Conservation (phyloP, 352 stramenopile genomes). For the Thalassiosira ordinaria region DNA sequence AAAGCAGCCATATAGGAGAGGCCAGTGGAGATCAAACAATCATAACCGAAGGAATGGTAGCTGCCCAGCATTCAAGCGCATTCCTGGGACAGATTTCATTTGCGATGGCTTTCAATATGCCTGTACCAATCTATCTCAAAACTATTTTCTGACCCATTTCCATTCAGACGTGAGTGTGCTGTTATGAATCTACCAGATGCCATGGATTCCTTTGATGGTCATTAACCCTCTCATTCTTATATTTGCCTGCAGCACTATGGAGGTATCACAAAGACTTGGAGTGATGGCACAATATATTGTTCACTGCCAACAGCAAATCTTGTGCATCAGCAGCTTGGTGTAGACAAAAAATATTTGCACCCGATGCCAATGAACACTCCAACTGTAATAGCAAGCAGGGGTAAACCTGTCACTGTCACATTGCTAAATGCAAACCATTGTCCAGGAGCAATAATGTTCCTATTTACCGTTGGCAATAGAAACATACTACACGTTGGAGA, state of each 20-base stretch:
- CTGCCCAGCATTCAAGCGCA: constrained; percentile 81
- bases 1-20: constrained; percentile 17
- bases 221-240: constrained; percentile 6
- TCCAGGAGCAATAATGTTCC: constrained; percentile 93
- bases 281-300: constrained; percentile 95
- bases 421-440: constrained; percentile 97
- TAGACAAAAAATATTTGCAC: constrained; percentile 92
- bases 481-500: constrained; percentile 92
- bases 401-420: constrained; percentile 90
- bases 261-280: constrained; percentile 90
- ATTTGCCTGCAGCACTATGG: constrained; percentile 90
- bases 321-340: constrained; percentile 91
- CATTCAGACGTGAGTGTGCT: constrained; percentile 83
- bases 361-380: constrained; percentile 90
- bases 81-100: constrained; percentile 82
- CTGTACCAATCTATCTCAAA: constrained; percentile 63
- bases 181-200: too few species aligned
- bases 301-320: constrained; percentile 87
- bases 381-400: constrained; percentile 80
- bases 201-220: not conserved
- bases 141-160: constrained; percentile 98
- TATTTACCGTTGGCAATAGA: constrained; percentile 90
- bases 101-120: constrained; percentile 85
- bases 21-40: constrained; percentile 13
- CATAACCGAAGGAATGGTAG: constrained; percentile 34